phyloP scores from a whole-genome alignment of 208 protist species.

The Trypanosoma congolense region DNA sequence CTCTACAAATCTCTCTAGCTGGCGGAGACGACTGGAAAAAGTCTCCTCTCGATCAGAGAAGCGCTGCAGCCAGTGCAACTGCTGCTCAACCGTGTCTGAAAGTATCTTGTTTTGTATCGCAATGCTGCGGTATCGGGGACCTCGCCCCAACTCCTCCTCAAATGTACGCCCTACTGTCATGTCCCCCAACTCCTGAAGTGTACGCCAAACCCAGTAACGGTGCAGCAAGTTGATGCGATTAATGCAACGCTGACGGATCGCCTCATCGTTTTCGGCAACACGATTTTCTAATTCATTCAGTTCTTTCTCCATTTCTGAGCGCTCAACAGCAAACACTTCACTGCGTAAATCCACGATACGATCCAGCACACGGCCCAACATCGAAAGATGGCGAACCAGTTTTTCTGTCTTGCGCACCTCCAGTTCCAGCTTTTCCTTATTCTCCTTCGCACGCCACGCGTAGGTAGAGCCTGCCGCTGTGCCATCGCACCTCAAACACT shows the following conservation, averaged over 20 bases:
- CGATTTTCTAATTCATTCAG: constrained; percentile 34
- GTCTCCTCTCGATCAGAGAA: constrained; percentile 45
- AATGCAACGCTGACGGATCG: constrained; percentile 62
- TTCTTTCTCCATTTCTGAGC: constrained; percentile 32
- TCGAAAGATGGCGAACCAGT: constrained; percentile 33
- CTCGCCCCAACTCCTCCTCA: constrained; percentile 71
- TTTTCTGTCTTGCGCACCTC: constrained; percentile 55
- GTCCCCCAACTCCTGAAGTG: constrained; percentile 75
- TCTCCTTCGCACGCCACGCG: constrained; percentile 40
- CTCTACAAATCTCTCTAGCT: constrained; percentile 70
- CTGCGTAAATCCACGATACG: constrained; percentile 35
- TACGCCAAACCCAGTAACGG: constrained; percentile 85
- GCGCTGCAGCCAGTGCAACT: constrained; percentile 69
- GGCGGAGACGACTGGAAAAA: constrained; percentile 58
- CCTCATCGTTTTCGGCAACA: constrained; percentile 27
- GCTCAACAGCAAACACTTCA: constrained; percentile 20
- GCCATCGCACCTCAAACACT: constrained; percentile 18
- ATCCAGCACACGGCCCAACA: constrained; percentile 55
- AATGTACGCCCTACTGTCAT: constrained; percentile 69
- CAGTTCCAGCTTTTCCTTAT: constrained; percentile 43
- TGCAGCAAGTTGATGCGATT: constrained; percentile 75
- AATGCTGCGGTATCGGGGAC: constrained; percentile 74
- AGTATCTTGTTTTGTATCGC: constrained; percentile 81
- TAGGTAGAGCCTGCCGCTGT: constrained; percentile 9
- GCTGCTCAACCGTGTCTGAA: constrained; percentile 69